A percentile compares a stretch with the other conserved stretches of the same genome.
Conservation (phyloP, 2,329 filamentous ascomycete genomes). For the Periconia macrospinosa region DNA sequence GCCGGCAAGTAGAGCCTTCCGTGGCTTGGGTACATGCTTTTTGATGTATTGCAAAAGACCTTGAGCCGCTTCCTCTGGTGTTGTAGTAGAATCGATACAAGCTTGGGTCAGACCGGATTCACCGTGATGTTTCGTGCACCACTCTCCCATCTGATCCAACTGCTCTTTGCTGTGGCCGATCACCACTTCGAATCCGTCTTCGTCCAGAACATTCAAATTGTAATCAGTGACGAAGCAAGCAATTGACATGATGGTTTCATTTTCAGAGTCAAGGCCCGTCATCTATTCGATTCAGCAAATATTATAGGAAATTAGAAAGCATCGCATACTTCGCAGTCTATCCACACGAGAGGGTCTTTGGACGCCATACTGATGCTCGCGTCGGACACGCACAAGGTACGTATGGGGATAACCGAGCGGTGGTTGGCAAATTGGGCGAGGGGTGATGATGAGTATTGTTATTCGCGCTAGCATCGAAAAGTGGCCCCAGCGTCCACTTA, state of each 20-base stretch:
- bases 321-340: conserved; percentile 68
- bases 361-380: conserved; percentile 46
- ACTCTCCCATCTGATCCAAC: conserved; percentile 81
- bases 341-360: conserved; percentile 76
- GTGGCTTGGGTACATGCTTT: conserved; percentile 66
- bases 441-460: background rate
- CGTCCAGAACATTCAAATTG: conserved; percentile 74
- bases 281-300: conserved; percentile 62
- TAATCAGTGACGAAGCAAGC: conserved; percentile 89
- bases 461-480: background rate
- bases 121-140: conserved; percentile 82
- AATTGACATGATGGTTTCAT: conserved; percentile 86
- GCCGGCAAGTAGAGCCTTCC: conserved; percentile 76
- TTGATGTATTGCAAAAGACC: conserved; percentile 78
- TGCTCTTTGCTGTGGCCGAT: conserved; percentile 72
- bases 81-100: conserved; percentile 73
- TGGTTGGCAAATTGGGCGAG: background rate
- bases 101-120: conserved; percentile 78
- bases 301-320: background rate
- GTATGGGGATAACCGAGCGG: background rate
- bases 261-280: conserved; percentile 80
- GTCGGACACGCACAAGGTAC: no score
- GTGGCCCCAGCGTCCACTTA: conserved; percentile 14
- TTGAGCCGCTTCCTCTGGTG: conserved; percentile 70
- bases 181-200: conserved; percentile 75